Conservation (phyloP, 1,139 yeast species). For the Pneumocystis carinii region DNA sequence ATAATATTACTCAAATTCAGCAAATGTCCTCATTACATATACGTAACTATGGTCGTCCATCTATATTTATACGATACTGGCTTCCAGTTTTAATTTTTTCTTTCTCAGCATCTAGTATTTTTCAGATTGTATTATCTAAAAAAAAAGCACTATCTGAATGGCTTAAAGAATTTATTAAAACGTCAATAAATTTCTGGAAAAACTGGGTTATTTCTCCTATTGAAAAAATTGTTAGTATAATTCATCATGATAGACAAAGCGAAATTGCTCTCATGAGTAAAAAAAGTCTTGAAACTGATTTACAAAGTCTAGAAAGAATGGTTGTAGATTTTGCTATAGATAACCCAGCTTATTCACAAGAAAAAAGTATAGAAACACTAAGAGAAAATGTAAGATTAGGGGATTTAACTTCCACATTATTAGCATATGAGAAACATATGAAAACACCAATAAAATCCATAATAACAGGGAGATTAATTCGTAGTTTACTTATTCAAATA, state of each 20-base stretch:
- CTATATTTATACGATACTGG: slow-evolving; percentile 49
- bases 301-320: slow-evolving; percentile 76
- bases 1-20: slow-evolving; percentile 11
- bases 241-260: slow-evolving; percentile 63
- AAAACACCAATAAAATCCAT: slow-evolving; percentile 50
- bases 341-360: slow-evolving; percentile 15
- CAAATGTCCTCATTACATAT: slow-evolving; percentile 3
- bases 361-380: slow-evolving; percentile 18
- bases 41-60: slow-evolving; percentile 31
- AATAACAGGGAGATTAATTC: slow-evolving; percentile 52
- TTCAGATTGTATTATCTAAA: slow-evolving; percentile 12
- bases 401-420: slow-evolving; percentile 64
- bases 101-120: slow-evolving; percentile 19
- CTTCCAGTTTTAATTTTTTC: slow-evolving; percentile 32
- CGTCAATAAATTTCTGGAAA: slow-evolving; percentile 47
- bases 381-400: slow-evolving; percentile 38
- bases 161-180: slow-evolving; percentile 29
- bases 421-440: slow-evolving; percentile 62
- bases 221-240: slow-evolving; percentile 57
- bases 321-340: slow-evolving; percentile 50
- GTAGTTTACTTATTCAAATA: slow-evolving; percentile 70
- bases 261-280: slow-evolving; percentile 65
- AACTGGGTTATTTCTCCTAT: slow-evolving; percentile 79
- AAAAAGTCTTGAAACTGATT: slow-evolving; percentile 62
- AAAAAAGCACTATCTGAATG: slow-evolving; percentile 36